A percentile compares a stretch with the other conserved stretches of the same genome.
phyloP scores from a whole-genome alignment of 1,139 yeast species.

The Hanseniaspora sp. region DNA sequence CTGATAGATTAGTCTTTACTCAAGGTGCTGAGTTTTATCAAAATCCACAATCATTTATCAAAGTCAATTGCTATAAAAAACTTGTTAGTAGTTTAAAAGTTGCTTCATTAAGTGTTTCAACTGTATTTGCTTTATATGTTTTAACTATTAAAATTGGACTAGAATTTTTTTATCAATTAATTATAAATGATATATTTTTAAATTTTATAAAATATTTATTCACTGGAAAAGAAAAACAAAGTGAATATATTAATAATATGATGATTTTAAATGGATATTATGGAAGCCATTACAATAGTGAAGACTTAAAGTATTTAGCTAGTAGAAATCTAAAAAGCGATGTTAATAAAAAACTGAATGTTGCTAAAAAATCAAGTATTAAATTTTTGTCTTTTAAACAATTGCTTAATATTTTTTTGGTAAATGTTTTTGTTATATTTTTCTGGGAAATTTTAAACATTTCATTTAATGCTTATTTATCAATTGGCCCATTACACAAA shows the following conservation, averaged over 20 bases:
- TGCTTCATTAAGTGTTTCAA: slow-evolving; percentile 20
- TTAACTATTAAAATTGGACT: slow-evolving; percentile 19
- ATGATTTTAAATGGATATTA: slow-evolving; percentile 7
- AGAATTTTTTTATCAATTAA: slow-evolving; percentile 3
- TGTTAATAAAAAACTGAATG: not conserved
- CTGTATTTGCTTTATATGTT: slow-evolving; percentile 19
- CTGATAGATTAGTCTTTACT: slow-evolving; percentile 46
- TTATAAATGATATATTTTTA: slow-evolving; percentile 1
- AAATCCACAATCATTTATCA: slow-evolving; percentile 31
- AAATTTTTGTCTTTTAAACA: not conserved
- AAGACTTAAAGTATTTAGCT: slow-evolving; percentile 6
- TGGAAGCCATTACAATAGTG: slow-evolving; percentile 7
- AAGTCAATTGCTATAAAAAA: not conserved
- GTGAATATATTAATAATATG: slow-evolving; percentile 2
- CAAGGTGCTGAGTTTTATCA: slow-evolving; percentile 31
- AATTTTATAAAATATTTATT: not conserved
- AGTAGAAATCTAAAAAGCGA: not conserved
- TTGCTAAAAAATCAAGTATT: not conserved
- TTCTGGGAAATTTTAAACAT: slow-evolving; percentile 55
- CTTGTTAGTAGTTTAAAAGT: slow-evolving; percentile 18
- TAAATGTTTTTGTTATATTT: slow-evolving; percentile 31
- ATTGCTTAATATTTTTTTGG: not conserved
- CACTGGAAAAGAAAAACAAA: not conserved
- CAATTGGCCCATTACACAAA: slow-evolving; percentile 73
- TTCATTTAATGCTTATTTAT: slow-evolving; percentile 59